Percentiles rank a stretch among this genome's conserved stretches.
Conservation (phyloP, 805 yeast genomes). For the Priceomyces haplophilus region DNA sequence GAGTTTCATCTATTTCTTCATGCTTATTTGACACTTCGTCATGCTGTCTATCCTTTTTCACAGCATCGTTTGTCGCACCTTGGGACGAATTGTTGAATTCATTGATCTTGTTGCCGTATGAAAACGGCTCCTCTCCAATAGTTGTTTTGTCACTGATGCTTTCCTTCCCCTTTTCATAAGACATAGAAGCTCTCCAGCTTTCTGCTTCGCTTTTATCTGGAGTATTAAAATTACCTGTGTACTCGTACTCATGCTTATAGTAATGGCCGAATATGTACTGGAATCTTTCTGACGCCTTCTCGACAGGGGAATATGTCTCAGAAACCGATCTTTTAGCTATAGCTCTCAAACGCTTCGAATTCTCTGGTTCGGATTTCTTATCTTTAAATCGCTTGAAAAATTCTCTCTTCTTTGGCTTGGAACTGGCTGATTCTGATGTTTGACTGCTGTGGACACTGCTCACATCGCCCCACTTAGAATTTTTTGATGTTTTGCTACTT, state of each 20-base stretch:
- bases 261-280: constrained; percentile 19
- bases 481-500: background rate
- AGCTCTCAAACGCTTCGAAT: constrained; percentile 26
- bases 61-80: too few relatives aligned
- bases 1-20: too few relatives aligned
- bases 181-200: constrained; percentile 14
- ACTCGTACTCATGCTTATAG: constrained; percentile 15
- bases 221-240: constrained; percentile 13
- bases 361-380: constrained; percentile 13
- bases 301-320: constrained; percentile 23
- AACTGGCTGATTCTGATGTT: background rate
- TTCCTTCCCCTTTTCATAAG: too few relatives aligned
- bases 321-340: constrained; percentile 25
- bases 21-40: too few relatives aligned
- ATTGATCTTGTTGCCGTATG: too few relatives aligned
- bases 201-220: constrained; percentile 11
- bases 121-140: too few relatives aligned
- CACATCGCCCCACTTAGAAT: constrained; percentile 10
- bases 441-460: background rate
- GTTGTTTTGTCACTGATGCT: too few relatives aligned
- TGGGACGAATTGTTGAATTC: too few relatives aligned
- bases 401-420: constrained; percentile 31
- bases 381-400: constrained; percentile 20
- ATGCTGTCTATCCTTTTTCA: too few relatives aligned
- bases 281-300: constrained; percentile 18